Conservation (phyloP, 768 basidiomycete species). For the Naganishia vishniacii region DNA sequence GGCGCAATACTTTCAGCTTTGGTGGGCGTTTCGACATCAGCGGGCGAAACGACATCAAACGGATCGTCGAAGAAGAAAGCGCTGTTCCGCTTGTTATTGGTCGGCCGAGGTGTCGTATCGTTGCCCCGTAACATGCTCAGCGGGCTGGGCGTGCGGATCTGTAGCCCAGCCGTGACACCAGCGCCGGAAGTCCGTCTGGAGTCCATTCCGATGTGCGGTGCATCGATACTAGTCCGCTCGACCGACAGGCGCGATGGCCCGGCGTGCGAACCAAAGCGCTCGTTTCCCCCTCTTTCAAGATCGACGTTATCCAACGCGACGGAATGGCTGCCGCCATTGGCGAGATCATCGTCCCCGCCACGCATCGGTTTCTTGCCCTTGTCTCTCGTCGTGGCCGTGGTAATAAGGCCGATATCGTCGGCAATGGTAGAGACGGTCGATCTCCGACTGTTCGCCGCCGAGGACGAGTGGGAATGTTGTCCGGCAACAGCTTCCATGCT, state of each 20-base stretch:
- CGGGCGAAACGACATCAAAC: background rate
- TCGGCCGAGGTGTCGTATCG: conserved; percentile 9
- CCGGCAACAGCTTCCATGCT: conserved; percentile 25
- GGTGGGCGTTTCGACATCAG: background rate
- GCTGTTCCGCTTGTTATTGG: background rate
- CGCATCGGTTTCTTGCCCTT: conserved; percentile 18
- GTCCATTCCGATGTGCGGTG: conserved; percentile 1
- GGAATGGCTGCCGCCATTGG: background rate
- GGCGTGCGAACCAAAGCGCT: conserved; percentile 38
- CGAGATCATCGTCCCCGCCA: conserved; percentile 4
- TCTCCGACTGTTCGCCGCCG: conserved; percentile 11
- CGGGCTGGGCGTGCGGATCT: conserved; percentile 9
- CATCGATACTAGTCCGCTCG: conserved; percentile 2
- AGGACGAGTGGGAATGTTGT: background rate
- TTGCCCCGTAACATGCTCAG: conserved; percentile 5
- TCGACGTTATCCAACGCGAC: conserved; percentile 48
- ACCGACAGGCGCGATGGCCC: conserved; percentile 13
- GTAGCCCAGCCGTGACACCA: background rate
- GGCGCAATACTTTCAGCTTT: background rate
- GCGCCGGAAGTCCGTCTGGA: background rate
- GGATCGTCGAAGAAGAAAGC: background rate
- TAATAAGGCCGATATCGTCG: conserved; percentile 2
- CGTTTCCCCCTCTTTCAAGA: conserved; percentile 45
- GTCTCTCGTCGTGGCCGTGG: conserved; percentile 3
- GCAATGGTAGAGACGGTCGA: conserved; percentile 8